A percentile compares a stretch with the other conserved stretches of the same genome.
Evolutionary conservation across 2,329 filamentous ascomycete genomes (phyloP).

Genomic region (Davidsoniella neocaledoniae): DNA sequence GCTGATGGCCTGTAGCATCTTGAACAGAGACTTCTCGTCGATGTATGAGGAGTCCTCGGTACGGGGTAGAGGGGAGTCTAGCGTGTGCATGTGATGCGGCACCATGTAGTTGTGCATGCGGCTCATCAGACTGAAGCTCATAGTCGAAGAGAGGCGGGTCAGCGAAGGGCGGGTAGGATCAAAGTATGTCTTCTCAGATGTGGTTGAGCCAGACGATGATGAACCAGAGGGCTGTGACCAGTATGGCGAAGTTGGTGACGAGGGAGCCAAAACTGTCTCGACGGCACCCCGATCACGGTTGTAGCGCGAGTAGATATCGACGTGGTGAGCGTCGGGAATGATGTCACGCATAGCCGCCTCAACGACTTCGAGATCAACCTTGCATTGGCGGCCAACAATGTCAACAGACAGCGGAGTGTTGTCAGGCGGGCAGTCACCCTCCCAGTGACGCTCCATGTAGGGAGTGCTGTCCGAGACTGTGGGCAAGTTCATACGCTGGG

Average conservation of each 20-base stretch:
- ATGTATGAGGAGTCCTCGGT: conserved; percentile 18
- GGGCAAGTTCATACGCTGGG: conserved; percentile 28
- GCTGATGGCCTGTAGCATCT: conserved; percentile 17
- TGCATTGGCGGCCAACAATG: conserved; percentile 23
- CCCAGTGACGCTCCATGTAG: conserved; percentile 29
- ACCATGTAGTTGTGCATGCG: conserved; percentile 22
- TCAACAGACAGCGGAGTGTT: conserved; percentile 28
- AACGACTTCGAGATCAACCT: conserved; percentile 18
- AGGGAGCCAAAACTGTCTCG: conserved; percentile 6
- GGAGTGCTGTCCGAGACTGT: conserved; percentile 28
- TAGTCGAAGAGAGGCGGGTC: conserved; percentile 5
- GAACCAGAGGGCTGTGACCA: not conserved
- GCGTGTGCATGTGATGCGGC: conserved; percentile 21
- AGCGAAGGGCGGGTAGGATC: conserved; percentile 4
- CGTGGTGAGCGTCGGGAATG: conserved; percentile 2
- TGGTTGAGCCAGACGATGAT: not conserved
- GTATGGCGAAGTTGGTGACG: not conserved
- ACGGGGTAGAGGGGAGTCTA: conserved; percentile 21
- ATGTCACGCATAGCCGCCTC: conserved; percentile 15
- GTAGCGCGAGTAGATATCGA: conserved; percentile 11
- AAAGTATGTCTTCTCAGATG: conserved; percentile 1
- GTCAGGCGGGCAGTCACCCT: conserved; percentile 30
- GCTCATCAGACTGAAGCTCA: conserved; percentile 5
- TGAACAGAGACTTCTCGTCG: conserved; percentile 22
- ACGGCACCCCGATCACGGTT: conserved; percentile 11